Conservation (phyloP, 2,329 filamentous ascomycete species). For the Scedosporium aurantiacum region DNA sequence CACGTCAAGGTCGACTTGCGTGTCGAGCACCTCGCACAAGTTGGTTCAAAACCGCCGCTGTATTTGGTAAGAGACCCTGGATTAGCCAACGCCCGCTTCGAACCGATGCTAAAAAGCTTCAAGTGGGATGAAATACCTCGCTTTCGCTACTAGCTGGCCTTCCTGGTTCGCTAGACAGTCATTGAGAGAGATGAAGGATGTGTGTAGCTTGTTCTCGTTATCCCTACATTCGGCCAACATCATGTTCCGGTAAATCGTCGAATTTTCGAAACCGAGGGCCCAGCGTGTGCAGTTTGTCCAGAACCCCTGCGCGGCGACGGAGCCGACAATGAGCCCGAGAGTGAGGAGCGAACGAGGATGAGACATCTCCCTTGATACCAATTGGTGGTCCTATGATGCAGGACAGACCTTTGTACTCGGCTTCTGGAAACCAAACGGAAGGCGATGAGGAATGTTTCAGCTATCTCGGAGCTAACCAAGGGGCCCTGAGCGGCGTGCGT, state of each 20-base stretch:
- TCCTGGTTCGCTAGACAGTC: slow-evolving; percentile 4
- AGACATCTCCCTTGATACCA: neutral
- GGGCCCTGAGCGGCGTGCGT: neutral
- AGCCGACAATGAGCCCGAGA: neutral
- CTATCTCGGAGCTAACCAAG: neutral
- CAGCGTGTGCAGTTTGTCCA: neutral
- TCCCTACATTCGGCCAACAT: slow-evolving; percentile 4
- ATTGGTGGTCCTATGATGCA: neutral
- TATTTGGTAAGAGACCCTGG: no score
- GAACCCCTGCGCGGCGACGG: neutral
- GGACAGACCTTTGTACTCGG: neutral
- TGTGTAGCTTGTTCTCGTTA: neutral
- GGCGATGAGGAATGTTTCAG: neutral
- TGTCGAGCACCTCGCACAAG: neutral
- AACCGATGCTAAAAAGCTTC: neutral
- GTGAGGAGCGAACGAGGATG: neutral
- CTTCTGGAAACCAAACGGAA: neutral
- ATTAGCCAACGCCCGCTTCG: neutral
- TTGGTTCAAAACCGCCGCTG: neutral
- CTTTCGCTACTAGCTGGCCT: neutral
- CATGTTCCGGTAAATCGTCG: neutral
- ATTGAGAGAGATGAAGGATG: slow-evolving; percentile 1
- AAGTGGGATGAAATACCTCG: neutral
- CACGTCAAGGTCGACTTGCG: neutral
- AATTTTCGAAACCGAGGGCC: slow-evolving; percentile 2